A percentile compares a stretch with the other conserved stretches of the same genome.
Evolutionary conservation across 2,329 filamentous ascomycete species (phyloP).

Genomic region (Rutstroemia sp.): DNA sequence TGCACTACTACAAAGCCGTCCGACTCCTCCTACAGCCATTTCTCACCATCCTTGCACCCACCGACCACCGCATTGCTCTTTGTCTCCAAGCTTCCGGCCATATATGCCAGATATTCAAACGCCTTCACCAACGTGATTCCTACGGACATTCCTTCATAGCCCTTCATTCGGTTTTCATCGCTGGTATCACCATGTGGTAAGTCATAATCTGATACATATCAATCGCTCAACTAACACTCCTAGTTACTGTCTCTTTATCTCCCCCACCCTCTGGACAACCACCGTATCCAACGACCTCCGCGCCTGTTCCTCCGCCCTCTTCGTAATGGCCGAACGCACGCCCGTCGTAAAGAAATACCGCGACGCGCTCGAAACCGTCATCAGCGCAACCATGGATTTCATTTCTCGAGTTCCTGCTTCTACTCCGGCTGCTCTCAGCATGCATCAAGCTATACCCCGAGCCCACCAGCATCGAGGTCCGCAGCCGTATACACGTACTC

Average conservation of each 20-base stretch:
- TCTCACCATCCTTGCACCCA: conserved; percentile 36
- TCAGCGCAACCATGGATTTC: conserved; percentile 35
- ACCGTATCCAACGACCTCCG: conserved; percentile 23
- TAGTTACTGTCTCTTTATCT: conserved; percentile 23
- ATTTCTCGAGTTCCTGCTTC: conserved; percentile 13
- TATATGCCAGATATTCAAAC: conserved; percentile 37
- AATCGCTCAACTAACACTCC: background rate
- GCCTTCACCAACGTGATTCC: conserved; percentile 33
- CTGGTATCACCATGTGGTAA: conserved; percentile 33
- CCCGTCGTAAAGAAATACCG: conserved; percentile 37
- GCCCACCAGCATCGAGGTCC: too few relatives aligned
- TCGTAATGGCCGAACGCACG: conserved; percentile 39
- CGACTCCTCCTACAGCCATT: conserved; percentile 45
- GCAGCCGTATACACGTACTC: too few relatives aligned
- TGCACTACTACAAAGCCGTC: conserved; percentile 43
- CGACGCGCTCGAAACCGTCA: conserved; percentile 35
- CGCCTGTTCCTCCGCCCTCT: conserved; percentile 37
- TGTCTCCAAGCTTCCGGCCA: conserved; percentile 34
- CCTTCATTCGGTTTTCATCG: conserved; percentile 37
- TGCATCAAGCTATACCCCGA: too few relatives aligned
- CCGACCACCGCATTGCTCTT: conserved; percentile 40
- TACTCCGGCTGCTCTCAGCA: background rate
- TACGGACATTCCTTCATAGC: conserved; percentile 38
- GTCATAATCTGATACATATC: background rate
- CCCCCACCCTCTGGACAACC: conserved; percentile 22